phyloP scores from a whole-genome alignment of 345 rosid species.

The Corymbia maculata region DNA sequence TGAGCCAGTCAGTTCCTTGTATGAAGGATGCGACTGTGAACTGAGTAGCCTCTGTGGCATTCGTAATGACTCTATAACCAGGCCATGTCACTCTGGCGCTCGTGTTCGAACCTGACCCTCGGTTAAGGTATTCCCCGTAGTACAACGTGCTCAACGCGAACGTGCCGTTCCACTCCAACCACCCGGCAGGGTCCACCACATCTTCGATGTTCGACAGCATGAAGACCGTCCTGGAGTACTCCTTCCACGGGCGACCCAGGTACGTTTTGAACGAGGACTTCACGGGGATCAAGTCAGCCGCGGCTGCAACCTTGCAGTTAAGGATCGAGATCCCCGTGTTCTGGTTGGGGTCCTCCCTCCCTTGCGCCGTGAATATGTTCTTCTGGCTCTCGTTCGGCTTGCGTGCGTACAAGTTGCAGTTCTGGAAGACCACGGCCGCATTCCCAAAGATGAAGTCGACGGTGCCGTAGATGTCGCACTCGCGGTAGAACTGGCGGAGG shows the following conservation, averaged over 20 bases:
- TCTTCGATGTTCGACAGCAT: conserved; percentile 49
- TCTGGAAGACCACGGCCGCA: conserved; percentile 63
- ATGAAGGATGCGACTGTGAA: conserved; percentile 55
- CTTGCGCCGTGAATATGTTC: conserved; percentile 65
- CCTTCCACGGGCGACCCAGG: conserved; percentile 79
- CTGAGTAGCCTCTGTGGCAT: conserved; percentile 34
- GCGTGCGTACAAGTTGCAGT: conserved; percentile 67
- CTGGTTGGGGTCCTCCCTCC: conserved; percentile 45
- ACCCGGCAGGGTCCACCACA: conserved; percentile 58
- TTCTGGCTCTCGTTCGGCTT: conserved; percentile 42
- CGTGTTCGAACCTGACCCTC: conserved; percentile 59
- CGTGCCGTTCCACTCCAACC: conserved; percentile 53
- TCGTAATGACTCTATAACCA: conserved; percentile 43
- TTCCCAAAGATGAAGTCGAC: conserved; percentile 71
- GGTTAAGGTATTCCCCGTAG: conserved; percentile 69
- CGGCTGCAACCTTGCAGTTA: conserved; percentile 55
- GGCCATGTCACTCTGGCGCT: conserved; percentile 65
- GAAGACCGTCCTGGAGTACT: conserved; percentile 59
- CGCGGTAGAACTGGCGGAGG: conserved; percentile 60
- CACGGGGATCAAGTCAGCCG: conserved; percentile 47
- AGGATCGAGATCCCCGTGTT: conserved; percentile 59
- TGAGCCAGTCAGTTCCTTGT: conserved; percentile 58
- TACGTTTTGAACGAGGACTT: conserved; percentile 35
- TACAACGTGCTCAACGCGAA: conserved; percentile 51
- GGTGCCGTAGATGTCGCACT: conserved; percentile 70